Evolutionary conservation across 441 rosid species (phyloP), one percentile per base, ranked within the genome.

Genomic region (Jatropha podagrica): DNA sequence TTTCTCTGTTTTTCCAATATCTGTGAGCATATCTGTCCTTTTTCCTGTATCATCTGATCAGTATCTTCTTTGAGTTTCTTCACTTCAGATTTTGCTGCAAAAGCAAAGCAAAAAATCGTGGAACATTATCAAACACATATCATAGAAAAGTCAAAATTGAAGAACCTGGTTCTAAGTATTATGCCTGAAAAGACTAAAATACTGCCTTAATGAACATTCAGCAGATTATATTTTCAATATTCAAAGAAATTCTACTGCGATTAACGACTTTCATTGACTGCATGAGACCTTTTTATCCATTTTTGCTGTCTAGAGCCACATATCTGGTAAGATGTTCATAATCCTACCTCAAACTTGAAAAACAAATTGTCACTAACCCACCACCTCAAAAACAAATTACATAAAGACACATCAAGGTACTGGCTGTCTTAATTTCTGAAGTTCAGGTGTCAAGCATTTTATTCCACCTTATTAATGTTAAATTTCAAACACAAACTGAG

Each of bases 1-100:
- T 80, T 92, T 65, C 84, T 88, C 82, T 89, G 92, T 68, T 82
- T 90, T n/a, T 59, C 91, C 72, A 87, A 74, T 77, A 92, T 86
- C 78, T 78, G 83, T 3, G 87, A 80, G 83, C 91, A 87, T 74
- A 89, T 77, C 62, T 81, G 72, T 49, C 90, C 93, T 86, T 86
- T 94, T 14, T 20, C 83, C 78, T 79, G 83, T 66, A 79, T 62
- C 90, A 85, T 82, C 83, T 81, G 78, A 75, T 86, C 92, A 12
- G 79, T 73, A 44, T 87, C 95, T 76, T 84, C 90, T 73, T 80
- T 82, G 5, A 90, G 81, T 74, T 82, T 80, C 78, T 73, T 79
- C 23, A 69, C 55, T 51, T 85, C 87, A n/a, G 86, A 81, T 80
- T 85, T 88, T 52, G 85, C 97, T 92, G 86, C 79, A 77, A 76